These are phyloP conservation scores for Nematocida displodere DNA, from an alignment of 371 early-diverging fungal genomes.

Conservation along the genomic window DNA sequence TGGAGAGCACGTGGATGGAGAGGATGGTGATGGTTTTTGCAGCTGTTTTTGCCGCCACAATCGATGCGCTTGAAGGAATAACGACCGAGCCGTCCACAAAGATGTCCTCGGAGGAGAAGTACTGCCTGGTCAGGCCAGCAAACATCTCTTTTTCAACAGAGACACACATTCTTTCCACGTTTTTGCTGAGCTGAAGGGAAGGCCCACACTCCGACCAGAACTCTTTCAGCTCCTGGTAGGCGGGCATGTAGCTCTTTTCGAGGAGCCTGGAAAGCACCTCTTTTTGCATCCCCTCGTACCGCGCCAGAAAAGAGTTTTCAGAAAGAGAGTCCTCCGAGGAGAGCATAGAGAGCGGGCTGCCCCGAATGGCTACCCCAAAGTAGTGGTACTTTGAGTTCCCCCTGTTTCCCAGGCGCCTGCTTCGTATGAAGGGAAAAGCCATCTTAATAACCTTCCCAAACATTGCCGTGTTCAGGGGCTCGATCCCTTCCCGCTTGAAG, in stretches of 20 bases:
- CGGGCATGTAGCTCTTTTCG: constrained; percentile 10
- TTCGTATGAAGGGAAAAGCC: constrained; percentile 68
- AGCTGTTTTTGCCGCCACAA: constrained; percentile 13
- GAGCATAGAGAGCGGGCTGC: background rate
- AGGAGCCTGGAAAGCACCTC: background rate
- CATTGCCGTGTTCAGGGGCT: constrained; percentile 69
- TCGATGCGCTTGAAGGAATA: background rate
- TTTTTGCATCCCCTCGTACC: constrained; percentile 30
- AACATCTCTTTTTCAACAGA: constrained; percentile 37
- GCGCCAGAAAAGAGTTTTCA: constrained; percentile 7
- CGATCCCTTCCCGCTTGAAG: constrained; percentile 63
- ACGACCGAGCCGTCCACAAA: background rate
- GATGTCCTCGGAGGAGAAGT: background rate
- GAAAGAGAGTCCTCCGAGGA: background rate
- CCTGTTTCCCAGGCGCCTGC: constrained; percentile 68
- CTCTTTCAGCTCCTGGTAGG: constrained; percentile 41
- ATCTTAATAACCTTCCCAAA: constrained; percentile 70
- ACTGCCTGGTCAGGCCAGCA: background rate
- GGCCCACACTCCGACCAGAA: constrained; percentile 23
- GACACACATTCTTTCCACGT: constrained; percentile 22
- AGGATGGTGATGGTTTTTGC: constrained; percentile 39
- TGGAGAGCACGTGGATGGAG: constrained; percentile 10
- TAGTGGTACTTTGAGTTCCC: constrained; percentile 70
- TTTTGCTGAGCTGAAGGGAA: constrained; percentile 1
- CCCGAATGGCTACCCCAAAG: constrained; percentile 62